Evolutionary conservation across 2,329 filamentous ascomycete genomes (phyloP).

Genomic region (Pseudodiploospora longispora): DNA sequence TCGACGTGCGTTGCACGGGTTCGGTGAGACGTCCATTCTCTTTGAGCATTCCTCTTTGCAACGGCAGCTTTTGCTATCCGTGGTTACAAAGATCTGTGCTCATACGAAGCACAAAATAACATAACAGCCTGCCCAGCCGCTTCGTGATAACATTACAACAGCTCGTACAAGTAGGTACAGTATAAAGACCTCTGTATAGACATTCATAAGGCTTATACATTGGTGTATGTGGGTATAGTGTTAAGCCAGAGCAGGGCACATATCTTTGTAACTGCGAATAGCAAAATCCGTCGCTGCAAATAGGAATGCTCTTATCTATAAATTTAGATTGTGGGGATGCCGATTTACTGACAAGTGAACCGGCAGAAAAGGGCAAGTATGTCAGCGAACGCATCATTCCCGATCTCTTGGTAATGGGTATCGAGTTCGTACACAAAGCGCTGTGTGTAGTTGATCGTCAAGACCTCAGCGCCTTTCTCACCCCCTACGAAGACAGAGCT

Average conservation of each 20-base stretch:
- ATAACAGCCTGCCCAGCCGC: too few relatives aligned
- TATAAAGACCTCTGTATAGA: too few relatives aligned
- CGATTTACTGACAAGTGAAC: background rate
- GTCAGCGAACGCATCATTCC: conserved; percentile 8
- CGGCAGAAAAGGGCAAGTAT: background rate
- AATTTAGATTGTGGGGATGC: background rate
- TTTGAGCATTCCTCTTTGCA: background rate
- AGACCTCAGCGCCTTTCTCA: conserved; percentile 1
- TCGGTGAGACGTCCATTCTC: conserved; percentile 5
- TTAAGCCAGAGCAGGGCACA: too few relatives aligned
- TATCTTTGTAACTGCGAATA: too few relatives aligned
- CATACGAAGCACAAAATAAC: too few relatives aligned
- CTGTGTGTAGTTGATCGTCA: background rate
- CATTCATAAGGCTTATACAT: too few relatives aligned
- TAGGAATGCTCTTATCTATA: too few relatives aligned
- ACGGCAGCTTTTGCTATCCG: background rate
- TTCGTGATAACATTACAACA: too few relatives aligned
- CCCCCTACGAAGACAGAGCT: background rate
- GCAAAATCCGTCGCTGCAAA: too few relatives aligned
- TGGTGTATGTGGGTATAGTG: too few relatives aligned
- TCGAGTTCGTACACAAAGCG: conserved; percentile 6
- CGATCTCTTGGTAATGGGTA: conserved; percentile 2
- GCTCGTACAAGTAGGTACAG: too few relatives aligned
- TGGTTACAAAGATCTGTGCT: too few relatives aligned
- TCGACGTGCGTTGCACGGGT: conserved; percentile 3